Conservation (phyloP, 1,284 basidiomycete genomes). For the Microbotryum saponariae region DNA sequence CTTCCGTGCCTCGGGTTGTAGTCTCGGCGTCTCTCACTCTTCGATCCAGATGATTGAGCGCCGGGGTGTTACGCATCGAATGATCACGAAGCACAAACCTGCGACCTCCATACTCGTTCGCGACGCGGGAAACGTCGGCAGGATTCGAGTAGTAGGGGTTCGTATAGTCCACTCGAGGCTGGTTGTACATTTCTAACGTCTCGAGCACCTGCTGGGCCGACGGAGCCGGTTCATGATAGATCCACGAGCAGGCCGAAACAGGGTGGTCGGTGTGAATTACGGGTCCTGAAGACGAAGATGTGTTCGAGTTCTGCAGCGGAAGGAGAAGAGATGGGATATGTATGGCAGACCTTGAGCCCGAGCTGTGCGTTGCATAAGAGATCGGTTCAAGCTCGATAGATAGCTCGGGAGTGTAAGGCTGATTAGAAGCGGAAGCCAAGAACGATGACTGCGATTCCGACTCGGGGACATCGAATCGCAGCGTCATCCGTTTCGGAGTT, state of each 20-base stretch:
- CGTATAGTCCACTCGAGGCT: slow-evolving; percentile 61
- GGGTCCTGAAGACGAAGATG: neutral
- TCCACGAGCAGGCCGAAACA: slow-evolving; percentile 42
- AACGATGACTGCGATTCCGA: too few species aligned
- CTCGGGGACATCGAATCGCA: too few species aligned
- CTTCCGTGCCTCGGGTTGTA: neutral
- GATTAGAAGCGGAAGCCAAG: too few species aligned
- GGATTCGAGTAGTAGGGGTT: slow-evolving; percentile 70
- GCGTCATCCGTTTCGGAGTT: too few species aligned
- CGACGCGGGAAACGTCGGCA: slow-evolving; percentile 52
- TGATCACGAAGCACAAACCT: slow-evolving; percentile 58
- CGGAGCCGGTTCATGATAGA: slow-evolving; percentile 55
- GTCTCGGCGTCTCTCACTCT: neutral
- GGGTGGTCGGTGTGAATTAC: slow-evolving; percentile 1
- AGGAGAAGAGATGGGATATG: too few species aligned
- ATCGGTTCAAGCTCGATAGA: too few species aligned
- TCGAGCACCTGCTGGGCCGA: slow-evolving; percentile 49
- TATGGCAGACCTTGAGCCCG: too few species aligned
- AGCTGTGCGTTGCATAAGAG: too few species aligned
- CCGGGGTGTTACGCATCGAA: slow-evolving; percentile 40
- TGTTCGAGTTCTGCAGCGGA: slow-evolving; percentile 1
- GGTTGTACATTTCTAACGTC: slow-evolving; percentile 50
- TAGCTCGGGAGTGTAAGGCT: too few species aligned
- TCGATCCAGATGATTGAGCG: slow-evolving; percentile 21
- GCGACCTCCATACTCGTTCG: slow-evolving; percentile 72